Percentiles rank a stretch among this genome's conserved stretches.
phyloP scores from a whole-genome alignment of 495 filamentous ascomycete species.

The Penicillium malachiteum region DNA sequence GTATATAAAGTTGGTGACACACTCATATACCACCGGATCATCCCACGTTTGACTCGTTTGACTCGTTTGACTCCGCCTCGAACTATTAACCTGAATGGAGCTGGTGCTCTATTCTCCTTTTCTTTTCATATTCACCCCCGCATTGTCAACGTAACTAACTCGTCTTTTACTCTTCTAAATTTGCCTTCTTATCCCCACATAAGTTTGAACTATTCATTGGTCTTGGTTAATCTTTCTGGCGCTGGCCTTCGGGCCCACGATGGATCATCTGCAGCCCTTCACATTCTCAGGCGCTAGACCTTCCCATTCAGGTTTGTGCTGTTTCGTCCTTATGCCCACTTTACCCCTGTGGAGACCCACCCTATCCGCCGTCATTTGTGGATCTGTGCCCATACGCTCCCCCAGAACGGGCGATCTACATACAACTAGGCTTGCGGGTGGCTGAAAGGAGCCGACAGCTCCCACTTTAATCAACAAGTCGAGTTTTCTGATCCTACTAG shows the following conservation, averaged over 20 bases:
- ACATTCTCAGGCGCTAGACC: conserved; percentile 17
- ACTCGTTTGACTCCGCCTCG: not conserved
- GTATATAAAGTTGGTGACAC: conserved; percentile 17
- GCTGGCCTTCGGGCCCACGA: conserved; percentile 27
- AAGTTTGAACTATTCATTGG: conserved; percentile 15
- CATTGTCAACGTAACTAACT: conserved; percentile 23
- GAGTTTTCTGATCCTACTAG: too few relatives aligned
- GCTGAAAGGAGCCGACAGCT: too few relatives aligned
- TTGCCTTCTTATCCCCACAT: conserved; percentile 12
- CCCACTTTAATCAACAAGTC: too few relatives aligned
- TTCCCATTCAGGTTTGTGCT: conserved; percentile 33
- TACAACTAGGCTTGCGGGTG: too few relatives aligned
- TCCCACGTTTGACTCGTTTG: conserved; percentile 1
- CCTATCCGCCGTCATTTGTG: not conserved
- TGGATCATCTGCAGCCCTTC: conserved; percentile 31
- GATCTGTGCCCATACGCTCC: not conserved
- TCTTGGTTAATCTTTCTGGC: conserved; percentile 7
- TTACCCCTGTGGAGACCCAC: conserved; percentile 1
- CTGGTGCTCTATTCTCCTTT: conserved; percentile 16
- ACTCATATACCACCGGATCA: conserved; percentile 18
- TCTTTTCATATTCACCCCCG: conserved; percentile 5
- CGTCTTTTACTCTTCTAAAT: conserved; percentile 24
- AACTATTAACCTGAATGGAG: conserved; percentile 17
- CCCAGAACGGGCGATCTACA: not conserved
- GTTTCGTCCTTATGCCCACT: not conserved